Evolutionary conservation across 441 rosid species (phyloP).

Genomic region (Populus hybrid): DNA sequence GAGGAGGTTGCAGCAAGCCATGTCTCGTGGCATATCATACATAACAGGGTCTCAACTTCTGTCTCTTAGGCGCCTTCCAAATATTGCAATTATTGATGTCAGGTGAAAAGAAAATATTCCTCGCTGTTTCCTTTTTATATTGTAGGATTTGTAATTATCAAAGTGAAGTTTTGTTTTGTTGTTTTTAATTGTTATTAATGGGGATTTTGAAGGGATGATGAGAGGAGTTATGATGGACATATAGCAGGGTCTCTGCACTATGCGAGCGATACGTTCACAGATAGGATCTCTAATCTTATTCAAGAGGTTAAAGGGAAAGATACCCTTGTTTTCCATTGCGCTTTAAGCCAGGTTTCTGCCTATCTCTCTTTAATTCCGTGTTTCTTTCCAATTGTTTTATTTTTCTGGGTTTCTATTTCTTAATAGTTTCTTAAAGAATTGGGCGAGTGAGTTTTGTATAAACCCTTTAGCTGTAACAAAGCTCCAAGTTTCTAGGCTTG

Average conservation of each 20-base stretch:
- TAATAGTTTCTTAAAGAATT: background rate
- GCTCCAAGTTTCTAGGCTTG: background rate
- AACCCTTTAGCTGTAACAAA: background rate
- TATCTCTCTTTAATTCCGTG: background rate
- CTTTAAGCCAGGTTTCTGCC: conserved; percentile 78
- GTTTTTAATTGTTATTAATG: background rate
- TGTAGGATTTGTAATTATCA: background rate
- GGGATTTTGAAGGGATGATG: conserved; percentile 60
- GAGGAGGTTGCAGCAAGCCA: conserved; percentile 15
- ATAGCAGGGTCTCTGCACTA: conserved; percentile 82
- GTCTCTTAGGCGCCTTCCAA: conserved; percentile 56
- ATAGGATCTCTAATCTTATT: conserved; percentile 71
- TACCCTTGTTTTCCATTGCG: conserved; percentile 92
- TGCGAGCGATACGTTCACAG: conserved; percentile 61
- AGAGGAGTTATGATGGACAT: conserved; percentile 92
- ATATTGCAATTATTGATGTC: conserved; percentile 81
- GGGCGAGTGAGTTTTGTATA: background rate
- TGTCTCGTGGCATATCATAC: conserved; percentile 78
- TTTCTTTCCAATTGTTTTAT: background rate
- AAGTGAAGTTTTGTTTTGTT: background rate
- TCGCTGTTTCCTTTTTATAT: background rate
- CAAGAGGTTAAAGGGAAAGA: conserved; percentile 80
- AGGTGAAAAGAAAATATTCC: conserved; percentile 33
- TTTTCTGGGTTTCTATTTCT: background rate
- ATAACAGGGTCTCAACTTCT: conserved; percentile 76